These are phyloP conservation scores for Cicer pinnatifidum DNA, from an alignment of 306 rosid species.

Conservation along the genomic window DNA sequence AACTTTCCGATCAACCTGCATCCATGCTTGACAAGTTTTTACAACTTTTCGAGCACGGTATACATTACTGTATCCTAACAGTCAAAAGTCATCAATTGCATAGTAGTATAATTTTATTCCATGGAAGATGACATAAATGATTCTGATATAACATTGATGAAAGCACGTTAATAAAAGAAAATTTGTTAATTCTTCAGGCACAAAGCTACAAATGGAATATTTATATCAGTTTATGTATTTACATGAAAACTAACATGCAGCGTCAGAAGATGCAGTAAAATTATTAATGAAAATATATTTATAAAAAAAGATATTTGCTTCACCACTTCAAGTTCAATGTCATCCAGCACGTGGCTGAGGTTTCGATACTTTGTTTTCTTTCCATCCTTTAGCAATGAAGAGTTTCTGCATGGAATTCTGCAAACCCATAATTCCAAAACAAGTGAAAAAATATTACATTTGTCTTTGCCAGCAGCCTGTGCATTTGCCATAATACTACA, in stretches of 20 bases:
- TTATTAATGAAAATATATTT: not conserved
- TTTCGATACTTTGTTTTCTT: conserved; percentile 52
- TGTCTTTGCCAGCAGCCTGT: conserved; percentile 17
- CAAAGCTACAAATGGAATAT: conserved; percentile 15
- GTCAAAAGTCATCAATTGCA: conserved; percentile 15
- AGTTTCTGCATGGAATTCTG: conserved; percentile 51
- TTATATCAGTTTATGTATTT: conserved; percentile 7
- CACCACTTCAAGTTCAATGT: conserved; percentile 70
- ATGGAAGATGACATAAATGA: conserved; percentile 31
- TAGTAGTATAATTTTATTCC: not conserved
- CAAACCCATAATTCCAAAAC: conserved; percentile 40
- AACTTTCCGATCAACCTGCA: conserved; percentile 22
- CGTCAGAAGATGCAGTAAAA: conserved; percentile 35
- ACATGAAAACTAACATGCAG: conserved; percentile 4
- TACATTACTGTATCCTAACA: conserved; percentile 12
- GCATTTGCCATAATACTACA: conserved; percentile 36
- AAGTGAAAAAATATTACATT: not conserved
- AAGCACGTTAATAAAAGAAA: conserved; percentile 23
- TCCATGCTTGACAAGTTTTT: conserved; percentile 16
- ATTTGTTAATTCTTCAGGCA: conserved; percentile 12
- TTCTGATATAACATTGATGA: conserved; percentile 20
- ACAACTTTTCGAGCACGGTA: conserved; percentile 1
- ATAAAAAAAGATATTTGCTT: conserved; percentile 41
- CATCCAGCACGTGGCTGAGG: conserved; percentile 53
- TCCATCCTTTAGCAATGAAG: conserved; percentile 54